phyloP scores from a whole-genome alignment of 2,329 filamentous ascomycete species.

The Phialophora chinensis region DNA sequence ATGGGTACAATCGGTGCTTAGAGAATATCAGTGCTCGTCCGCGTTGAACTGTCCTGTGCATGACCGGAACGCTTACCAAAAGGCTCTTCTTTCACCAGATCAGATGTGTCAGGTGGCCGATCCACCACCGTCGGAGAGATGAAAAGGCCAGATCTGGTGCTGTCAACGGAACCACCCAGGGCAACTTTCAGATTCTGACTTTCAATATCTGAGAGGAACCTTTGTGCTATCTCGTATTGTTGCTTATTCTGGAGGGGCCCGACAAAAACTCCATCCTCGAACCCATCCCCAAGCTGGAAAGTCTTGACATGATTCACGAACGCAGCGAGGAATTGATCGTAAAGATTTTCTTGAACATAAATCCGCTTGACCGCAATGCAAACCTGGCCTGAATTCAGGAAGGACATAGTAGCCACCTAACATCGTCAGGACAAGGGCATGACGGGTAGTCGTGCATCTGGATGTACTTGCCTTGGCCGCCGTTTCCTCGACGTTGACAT shows the following conservation, averaged over 20 bases:
- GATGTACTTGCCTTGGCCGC: not conserved
- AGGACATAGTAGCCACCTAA: not conserved
- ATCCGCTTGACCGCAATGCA: conserved; percentile 70
- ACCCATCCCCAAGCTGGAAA: conserved; percentile 41
- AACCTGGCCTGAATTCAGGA: conserved; percentile 61
- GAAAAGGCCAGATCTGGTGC: not conserved
- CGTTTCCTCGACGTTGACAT: conserved; percentile 60
- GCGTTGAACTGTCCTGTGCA: not conserved
- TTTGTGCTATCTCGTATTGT: not conserved
- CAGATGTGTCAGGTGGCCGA: not conserved
- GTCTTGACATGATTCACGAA: conserved; percentile 65
- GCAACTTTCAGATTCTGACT: not conserved
- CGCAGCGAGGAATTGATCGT: conserved; percentile 66
- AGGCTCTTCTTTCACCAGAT: not conserved
- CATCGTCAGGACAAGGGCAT: not conserved
- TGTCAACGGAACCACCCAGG: not conserved
- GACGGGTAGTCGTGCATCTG: not conserved
- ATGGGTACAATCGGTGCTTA: conserved; percentile 67
- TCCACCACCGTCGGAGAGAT: not conserved
- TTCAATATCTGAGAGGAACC: not conserved
- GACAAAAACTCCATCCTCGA: conserved; percentile 53
- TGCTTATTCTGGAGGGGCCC: conserved; percentile 58
- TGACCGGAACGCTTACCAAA: not conserved
- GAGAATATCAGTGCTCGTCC: not conserved
- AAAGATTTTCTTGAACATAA: conserved; percentile 65